Evolutionary conservation across 345 rosid species (phyloP), one percentile per base, ranked within the genome.

Genomic region (Acer campestre): DNA sequence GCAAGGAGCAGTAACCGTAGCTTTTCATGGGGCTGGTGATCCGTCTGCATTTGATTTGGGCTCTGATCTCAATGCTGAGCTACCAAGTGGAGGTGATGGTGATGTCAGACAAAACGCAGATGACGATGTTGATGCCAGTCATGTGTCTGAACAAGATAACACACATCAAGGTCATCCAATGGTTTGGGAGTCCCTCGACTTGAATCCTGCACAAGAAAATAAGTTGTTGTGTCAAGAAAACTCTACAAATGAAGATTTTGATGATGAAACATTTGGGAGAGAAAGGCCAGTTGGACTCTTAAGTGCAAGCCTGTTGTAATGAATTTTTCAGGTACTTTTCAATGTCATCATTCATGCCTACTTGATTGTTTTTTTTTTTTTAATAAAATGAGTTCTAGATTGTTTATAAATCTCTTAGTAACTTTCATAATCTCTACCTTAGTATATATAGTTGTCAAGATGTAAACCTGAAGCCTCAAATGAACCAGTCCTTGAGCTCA

Each of bases 181-280:
- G 80, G 89, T 79, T 64, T 93, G 96, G 97, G 94, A 90, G 63
- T 77, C 83, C 68, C 83, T 81, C 55, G 84, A 79, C 78, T 76
- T 86, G 44, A 84, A 92, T 80, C 87, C 87, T 2, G 80, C 53
- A 51, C 89, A 71, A 65, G 97, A 90, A 71, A 87, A 83, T 79
- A 89, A 87, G 63, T 85, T 96, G 80, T 61, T 88, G 58, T 91
- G 97, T 82, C 97, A 88, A 82, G 97, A 94, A 85, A 90, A 94
- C 87, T 92, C 98, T 70, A 90, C 87, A 31, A 90, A 88, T 85
- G 95, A 91, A 74, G 98, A 92, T 80, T 94, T 96, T 86, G 98
- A 90, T 48, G 93, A 93, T 68, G 95, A 86, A 79, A 76, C 88
- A 46, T 93, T 88, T 79, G 87, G 80, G 68, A 82, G 81, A 78